A percentile compares a stretch with the other conserved stretches of the same genome.
Conservation (phyloP, 2,329 filamentous ascomycete species). For the Penicillium sp. region DNA sequence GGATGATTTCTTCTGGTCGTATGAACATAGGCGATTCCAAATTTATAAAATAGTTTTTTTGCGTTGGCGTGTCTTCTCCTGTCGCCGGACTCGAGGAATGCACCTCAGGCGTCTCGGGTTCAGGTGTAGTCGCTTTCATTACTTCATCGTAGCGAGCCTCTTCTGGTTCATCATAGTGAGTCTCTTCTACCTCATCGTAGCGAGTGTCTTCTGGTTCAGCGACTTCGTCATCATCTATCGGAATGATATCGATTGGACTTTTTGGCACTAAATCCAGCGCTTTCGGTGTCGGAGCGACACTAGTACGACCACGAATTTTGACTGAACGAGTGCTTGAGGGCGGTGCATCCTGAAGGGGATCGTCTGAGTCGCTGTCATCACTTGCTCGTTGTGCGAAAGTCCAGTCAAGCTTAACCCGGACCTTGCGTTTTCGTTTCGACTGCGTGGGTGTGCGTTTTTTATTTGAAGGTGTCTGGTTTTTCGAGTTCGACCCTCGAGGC, state of each 20-base stretch:
- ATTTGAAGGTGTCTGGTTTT: constrained; percentile 20
- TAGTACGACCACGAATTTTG: constrained; percentile 1
- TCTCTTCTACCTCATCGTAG: too few species aligned
- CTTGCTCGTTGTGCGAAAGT: constrained; percentile 29
- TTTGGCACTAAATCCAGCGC: background rate
- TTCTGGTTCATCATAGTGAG: background rate
- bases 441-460: constrained; percentile 18
- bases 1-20: constrained; percentile 15
- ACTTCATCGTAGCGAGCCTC: background rate
- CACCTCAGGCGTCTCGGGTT: constrained; percentile 5
- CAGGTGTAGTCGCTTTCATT: background rate
- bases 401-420: constrained; percentile 32
- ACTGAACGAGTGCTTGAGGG: constrained; percentile 19
- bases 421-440: constrained; percentile 24
- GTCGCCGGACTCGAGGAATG: constrained; percentile 7
- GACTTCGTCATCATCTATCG: background rate
- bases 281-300: constrained; percentile 4
- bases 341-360: constrained; percentile 35
- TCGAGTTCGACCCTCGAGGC: constrained; percentile 21
- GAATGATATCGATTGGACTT: background rate
- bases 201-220: background rate
- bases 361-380: constrained; percentile 39
- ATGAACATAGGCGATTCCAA: constrained; percentile 16
- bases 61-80: constrained; percentile 1
- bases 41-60: background rate